A percentile compares a stretch with the other conserved stretches of the same genome.
These are phyloP conservation scores for Pittosporum tobira DNA, from an alignment of 129 eudicot genomes.

Conservation along the genomic window DNA sequence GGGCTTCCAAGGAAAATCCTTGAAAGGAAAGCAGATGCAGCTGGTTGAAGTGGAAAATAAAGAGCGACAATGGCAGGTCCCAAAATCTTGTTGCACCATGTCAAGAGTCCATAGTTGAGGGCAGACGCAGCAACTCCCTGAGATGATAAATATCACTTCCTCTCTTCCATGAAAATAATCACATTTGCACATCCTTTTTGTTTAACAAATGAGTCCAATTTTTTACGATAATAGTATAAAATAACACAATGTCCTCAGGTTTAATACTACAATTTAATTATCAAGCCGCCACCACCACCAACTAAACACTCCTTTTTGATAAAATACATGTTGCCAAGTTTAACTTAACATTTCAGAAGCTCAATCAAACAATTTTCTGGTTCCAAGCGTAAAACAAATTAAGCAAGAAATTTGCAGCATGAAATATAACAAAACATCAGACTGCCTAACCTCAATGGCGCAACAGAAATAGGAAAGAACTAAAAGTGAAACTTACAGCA, in stretches of 20 bases:
- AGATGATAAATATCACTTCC: conserved; percentile 3
- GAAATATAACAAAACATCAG: not conserved
- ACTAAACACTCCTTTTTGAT: too few relatives aligned
- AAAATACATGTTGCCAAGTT: too few relatives aligned
- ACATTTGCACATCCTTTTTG: too few relatives aligned
- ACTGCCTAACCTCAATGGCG: conserved; percentile 1
- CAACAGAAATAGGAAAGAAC: conserved; percentile 3
- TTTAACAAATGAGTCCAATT: too few relatives aligned
- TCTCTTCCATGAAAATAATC: too few relatives aligned
- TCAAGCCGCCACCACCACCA: too few relatives aligned
- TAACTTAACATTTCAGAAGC: not conserved
- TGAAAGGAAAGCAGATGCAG: conserved; percentile 84
- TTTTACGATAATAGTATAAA: too few relatives aligned
- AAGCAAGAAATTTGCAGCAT: conserved; percentile 4
- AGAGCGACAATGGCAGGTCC: conserved; percentile 95
- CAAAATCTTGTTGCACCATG: conserved; percentile 92
- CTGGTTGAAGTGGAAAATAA: conserved; percentile 94
- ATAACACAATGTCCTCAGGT: too few relatives aligned
- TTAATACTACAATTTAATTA: too few relatives aligned
- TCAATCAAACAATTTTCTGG: not conserved
- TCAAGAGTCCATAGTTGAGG: conserved; percentile 68
- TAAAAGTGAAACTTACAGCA: conserved; percentile 60
- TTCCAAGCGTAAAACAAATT: conserved; percentile 3
- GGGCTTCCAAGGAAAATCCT: conserved; percentile 86
- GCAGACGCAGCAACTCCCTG: conserved; percentile 95